phyloP scores from a whole-genome alignment of 192 early-diverging fungal species.

The Chytriomyces confervae region DNA sequence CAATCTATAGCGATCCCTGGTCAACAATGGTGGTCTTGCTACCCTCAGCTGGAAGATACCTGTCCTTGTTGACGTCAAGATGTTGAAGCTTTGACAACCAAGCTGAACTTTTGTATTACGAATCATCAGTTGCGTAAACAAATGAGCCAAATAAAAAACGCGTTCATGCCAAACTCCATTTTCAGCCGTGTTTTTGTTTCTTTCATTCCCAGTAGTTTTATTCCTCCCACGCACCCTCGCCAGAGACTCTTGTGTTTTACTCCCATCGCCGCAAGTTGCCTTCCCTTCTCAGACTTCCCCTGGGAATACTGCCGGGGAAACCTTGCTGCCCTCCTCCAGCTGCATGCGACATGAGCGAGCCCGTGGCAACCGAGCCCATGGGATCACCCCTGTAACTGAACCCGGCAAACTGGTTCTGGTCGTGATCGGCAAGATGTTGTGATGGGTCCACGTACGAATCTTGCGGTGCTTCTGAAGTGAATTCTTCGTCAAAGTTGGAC shows the following conservation, averaged over 20 bases:
- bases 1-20: no score
- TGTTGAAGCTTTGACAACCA: no score
- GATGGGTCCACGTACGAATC: slow-evolving; percentile 83
- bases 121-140: no score
- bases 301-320: background rate
- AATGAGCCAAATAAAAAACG: no score
- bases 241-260: background rate
- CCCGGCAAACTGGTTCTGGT: slow-evolving; percentile 94
- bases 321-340: background rate
- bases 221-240: no score
- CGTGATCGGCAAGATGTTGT: slow-evolving; percentile 81
- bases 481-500: slow-evolving; percentile 98
- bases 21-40: no score
- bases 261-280: slow-evolving; percentile 14
- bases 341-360: background rate
- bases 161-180: no score
- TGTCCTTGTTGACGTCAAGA: no score
- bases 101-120: no score
- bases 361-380: slow-evolving; percentile 3
- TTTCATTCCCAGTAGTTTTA: no score
- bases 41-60: no score
- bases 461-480: slow-evolving; percentile 89
- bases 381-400: slow-evolving; percentile 73
- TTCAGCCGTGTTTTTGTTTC: no score
- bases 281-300: slow-evolving; percentile 4